Percentiles rank a stretch among this genome's conserved stretches.
phyloP scores from a whole-genome alignment of 768 basidiomycete species.

The Tubosaeta sp. region DNA sequence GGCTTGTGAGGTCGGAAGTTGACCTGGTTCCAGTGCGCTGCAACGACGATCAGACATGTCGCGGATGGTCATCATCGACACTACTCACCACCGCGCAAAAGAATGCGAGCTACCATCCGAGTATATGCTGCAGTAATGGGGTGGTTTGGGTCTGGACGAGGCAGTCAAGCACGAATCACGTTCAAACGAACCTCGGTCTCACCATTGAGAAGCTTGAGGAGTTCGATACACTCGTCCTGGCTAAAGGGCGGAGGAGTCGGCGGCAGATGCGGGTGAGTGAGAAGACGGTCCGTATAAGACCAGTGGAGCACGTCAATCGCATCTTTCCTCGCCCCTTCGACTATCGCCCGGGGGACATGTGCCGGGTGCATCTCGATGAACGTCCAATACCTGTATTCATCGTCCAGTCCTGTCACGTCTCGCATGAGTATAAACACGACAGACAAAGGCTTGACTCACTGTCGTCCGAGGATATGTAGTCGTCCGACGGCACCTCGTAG shows the following conservation, averaged over 20 bases:
- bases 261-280: constrained; percentile 47
- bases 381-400: constrained; percentile 78
- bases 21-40: constrained; percentile 64
- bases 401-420: constrained; percentile 53
- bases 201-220: constrained; percentile 53
- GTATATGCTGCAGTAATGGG: constrained; percentile 45
- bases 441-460: constrained; percentile 28
- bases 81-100: constrained; percentile 59
- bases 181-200: background rate
- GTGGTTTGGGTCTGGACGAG: constrained; percentile 14
- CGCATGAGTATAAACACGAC: background rate
- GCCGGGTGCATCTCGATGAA: constrained; percentile 79
- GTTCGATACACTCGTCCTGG: constrained; percentile 73
- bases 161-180: background rate
- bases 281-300: constrained; percentile 75
- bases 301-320: constrained; percentile 75
- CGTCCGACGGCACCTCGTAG: constrained; percentile 39
- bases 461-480: constrained; percentile 32
- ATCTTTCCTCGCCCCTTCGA: constrained; percentile 53
- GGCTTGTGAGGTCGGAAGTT: constrained; percentile 68
- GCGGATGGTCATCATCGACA: constrained; percentile 1
- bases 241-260: constrained; percentile 62
- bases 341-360: constrained; percentile 50
- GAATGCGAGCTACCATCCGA: constrained; percentile 62
- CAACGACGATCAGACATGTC: constrained; percentile 2